Percentiles rank a stretch among this genome's conserved stretches.
phyloP scores from a whole-genome alignment of 352 stramenopile species.

The Phytopythium sindhum region DNA sequence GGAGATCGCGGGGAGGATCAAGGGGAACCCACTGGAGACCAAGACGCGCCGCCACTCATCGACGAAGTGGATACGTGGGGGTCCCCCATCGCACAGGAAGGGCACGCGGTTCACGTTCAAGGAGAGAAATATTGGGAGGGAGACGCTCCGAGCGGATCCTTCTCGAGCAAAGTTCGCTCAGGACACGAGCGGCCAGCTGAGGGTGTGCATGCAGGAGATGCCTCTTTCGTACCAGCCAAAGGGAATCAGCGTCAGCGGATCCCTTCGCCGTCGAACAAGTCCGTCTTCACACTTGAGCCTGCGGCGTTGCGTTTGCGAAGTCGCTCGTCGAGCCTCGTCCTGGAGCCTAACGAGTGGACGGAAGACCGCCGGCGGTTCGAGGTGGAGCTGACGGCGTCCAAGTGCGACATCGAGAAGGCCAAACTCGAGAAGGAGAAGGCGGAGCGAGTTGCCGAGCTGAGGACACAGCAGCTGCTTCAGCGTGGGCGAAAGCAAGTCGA shows the following conservation, averaged over 20 bases:
- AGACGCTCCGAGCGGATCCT: not conserved
- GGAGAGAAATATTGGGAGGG: not conserved
- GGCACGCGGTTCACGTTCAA: not conserved
- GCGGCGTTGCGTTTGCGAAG: conserved; percentile 17
- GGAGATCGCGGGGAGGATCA: not conserved
- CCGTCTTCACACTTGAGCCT: conserved; percentile 27
- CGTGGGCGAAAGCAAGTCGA: conserved; percentile 13
- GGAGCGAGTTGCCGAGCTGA: conserved; percentile 34
- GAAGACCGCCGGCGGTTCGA: conserved; percentile 35
- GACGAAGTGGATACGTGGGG: not conserved
- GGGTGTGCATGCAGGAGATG: conserved; percentile 4
- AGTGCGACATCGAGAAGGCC: conserved; percentile 32
- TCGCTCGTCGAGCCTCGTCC: conserved; percentile 3
- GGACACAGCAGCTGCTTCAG: conserved; percentile 34
- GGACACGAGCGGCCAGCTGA: not conserved
- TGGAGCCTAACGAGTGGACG: conserved; percentile 32
- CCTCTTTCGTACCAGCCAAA: conserved; percentile 8
- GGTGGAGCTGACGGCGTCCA: conserved; percentile 40
- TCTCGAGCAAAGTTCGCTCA: not conserved
- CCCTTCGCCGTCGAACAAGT: conserved; percentile 7
- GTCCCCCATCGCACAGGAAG: not conserved
- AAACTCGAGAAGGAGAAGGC: conserved; percentile 35
- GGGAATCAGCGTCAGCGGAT: not conserved
- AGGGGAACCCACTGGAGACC: not conserved
- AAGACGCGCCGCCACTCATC: conserved; percentile 1